Base-by-base conservation (phyloP, 805 yeast genomes). In the Candida morakotiae region DNA sequence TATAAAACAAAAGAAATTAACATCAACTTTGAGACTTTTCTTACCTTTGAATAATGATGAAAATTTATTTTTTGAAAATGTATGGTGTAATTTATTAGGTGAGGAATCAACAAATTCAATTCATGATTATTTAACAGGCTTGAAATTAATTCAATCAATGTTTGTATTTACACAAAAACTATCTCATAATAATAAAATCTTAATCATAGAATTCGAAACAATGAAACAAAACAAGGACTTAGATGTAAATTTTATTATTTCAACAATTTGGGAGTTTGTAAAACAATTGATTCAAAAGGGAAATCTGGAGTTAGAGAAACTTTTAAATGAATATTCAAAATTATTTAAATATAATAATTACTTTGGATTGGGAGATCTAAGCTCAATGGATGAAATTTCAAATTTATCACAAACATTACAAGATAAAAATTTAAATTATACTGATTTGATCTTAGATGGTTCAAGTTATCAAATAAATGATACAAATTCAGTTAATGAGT, bases 31-130 rank as follows among this genome's bases (percentile, higher is more conserved):
- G 3, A 60, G 85, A 39, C 35, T 81, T 3, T 35, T 67, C 14
- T 80, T 77, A 52, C 81, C 79, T 1, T n/a, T n/a, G n/a, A 42
- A 66, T 4, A 18, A 17, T 10, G 19, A 1, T 19, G 38, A 30
- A 28, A 18, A 28, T 20, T 27, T 20, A 4, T 50, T 67, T 8
- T 67, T 60, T 31, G 56, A 62, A 21, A 55, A 55, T 9, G 53
- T 69, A 3, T 78, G 87, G 81, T 68, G 77, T 37, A 73, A 73
- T 32, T 37, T 82, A 0, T 56, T 81, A 34, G 91, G 91, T 1
- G 80, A 78, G 52, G 91, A 83, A 56, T 57, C 77, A 4, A 39
- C 45, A 2, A 71, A 71, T 0, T 74, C 87, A 0, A 49, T 83
- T 5, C 70, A 71, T 42, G 54, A 66, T 4, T 49, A 47, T 13